Evolutionary conservation across 2,329 filamentous ascomycete species (phyloP).

Genomic region (Ophiostoma novo-ulmi): DNA sequence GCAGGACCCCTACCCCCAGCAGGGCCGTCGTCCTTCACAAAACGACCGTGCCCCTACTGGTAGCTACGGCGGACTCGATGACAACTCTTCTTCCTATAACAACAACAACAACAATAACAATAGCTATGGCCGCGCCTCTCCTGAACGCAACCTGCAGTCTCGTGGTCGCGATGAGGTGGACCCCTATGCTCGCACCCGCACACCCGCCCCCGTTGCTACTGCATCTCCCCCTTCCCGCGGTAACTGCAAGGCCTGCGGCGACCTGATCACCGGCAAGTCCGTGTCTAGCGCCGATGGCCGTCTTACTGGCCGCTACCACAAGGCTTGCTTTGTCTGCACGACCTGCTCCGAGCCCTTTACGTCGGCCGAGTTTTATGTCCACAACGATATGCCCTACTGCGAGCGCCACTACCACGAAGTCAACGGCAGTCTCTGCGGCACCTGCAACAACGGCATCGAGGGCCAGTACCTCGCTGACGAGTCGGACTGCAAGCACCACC

Average conservation of each 20-base stretch:
- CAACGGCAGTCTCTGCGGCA: conserved; percentile 78
- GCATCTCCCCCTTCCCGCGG: conserved; percentile 50
- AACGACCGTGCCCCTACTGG: conserved; percentile 9
- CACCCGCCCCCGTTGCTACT: neutral
- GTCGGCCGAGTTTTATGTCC: conserved; percentile 88
- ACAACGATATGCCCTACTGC: conserved; percentile 82
- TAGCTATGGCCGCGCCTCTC: neutral
- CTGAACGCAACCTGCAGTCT: neutral
- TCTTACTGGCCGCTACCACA: conserved; percentile 89
- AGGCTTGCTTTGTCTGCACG: conserved; percentile 86
- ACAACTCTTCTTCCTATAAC: neutral
- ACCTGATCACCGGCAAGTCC: conserved; percentile 80
- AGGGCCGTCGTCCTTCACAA: conserved; percentile 8
- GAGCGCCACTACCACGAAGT: conserved; percentile 87
- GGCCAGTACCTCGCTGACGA: conserved; percentile 89
- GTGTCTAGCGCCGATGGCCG: conserved; percentile 90
- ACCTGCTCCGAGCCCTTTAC: conserved; percentile 77
- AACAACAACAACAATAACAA: conserved; percentile 14
- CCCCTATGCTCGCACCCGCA: neutral
- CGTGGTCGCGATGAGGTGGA: neutral
- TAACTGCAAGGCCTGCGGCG: conserved; percentile 75
- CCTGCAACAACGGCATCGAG: conserved; percentile 81
- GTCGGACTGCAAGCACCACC: conserved; percentile 71
- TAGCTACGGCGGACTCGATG: neutral
- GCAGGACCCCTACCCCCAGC: neutral